These are phyloP conservation scores for Gnaphalium uliginosum DNA, from an alignment of 129 eudicot genomes.

Conservation along the genomic window DNA sequence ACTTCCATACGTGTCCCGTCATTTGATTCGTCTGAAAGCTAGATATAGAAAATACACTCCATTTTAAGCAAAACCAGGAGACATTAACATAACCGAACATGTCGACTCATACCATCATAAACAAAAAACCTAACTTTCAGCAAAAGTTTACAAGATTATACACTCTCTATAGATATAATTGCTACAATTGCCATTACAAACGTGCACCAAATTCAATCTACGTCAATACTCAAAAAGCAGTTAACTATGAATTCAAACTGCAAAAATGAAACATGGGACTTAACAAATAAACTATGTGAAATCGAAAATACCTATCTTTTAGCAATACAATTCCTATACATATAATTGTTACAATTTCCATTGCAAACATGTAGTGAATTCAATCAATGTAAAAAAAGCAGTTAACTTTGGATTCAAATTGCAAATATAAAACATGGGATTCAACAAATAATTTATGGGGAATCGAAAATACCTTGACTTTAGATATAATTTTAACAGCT, in stretches of 20 bases:
- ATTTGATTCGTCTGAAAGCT: neutral
- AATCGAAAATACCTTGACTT: slow-evolving; percentile 56
- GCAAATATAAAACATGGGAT: neutral
- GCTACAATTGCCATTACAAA: neutral
- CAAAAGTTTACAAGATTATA: neutral
- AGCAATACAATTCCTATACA: neutral
- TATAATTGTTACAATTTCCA: neutral
- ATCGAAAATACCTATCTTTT: slow-evolving; percentile 41
- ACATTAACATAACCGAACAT: slow-evolving; percentile 1
- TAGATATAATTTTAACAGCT: slow-evolving; percentile 87
- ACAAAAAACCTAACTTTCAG: slow-evolving; percentile 4
- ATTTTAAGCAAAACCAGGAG: neutral
- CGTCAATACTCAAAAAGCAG: neutral
- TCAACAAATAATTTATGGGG: neutral
- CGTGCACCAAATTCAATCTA: slow-evolving; percentile 14
- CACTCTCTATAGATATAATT: neutral
- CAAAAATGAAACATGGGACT: neutral
- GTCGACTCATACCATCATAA: slow-evolving; percentile 15
- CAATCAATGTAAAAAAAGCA: neutral
- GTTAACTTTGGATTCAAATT: neutral
- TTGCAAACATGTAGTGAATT: slow-evolving; percentile 12
- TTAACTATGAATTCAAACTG: neutral
- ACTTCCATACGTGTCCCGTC: neutral
- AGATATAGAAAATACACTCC: neutral
- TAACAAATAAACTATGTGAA: neutral